Evolutionary conservation across 2,329 filamentous ascomycete genomes (phyloP).

Genomic region (Penicillium janthinellum): DNA sequence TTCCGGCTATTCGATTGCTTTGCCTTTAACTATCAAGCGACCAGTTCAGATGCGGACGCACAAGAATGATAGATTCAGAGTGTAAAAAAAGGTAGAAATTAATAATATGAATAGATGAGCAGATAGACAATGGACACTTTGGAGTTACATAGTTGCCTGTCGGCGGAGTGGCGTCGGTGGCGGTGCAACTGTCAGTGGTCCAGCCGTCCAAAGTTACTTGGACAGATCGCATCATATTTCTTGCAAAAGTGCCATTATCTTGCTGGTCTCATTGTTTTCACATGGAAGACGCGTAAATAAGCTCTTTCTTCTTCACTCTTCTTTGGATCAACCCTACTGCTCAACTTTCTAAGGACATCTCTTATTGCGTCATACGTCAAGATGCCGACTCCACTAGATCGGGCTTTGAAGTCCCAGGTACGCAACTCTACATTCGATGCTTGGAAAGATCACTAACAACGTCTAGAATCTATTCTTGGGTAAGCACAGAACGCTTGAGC

Average conservation of each 20-base stretch:
- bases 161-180: slow-evolving; percentile 16
- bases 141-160: slow-evolving; percentile 6
- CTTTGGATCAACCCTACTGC: background rate
- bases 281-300: background rate
- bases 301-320: background rate
- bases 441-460: slow-evolving; percentile 20
- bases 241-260: slow-evolving; percentile 6
- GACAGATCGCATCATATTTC: slow-evolving; percentile 19
- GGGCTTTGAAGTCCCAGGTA: slow-evolving; percentile 70
- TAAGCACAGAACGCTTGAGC: slow-evolving; percentile 39
- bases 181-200: slow-evolving; percentile 14
- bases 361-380: slow-evolving; percentile 11
- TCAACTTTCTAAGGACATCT: background rate
- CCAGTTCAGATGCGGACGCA: no score
- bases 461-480: slow-evolving; percentile 69
- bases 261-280: background rate
- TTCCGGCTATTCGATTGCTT: no score
- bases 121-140: no score
- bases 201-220: slow-evolving; percentile 10
- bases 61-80: no score
- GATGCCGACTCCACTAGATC: slow-evolving; percentile 72
- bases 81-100: no score
- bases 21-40: no score
- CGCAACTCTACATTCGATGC: slow-evolving; percentile 15
- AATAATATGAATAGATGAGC: no score